Conservation (phyloP, 2,329 filamentous ascomycete genomes). For the Westerdykella sp. region DNA sequence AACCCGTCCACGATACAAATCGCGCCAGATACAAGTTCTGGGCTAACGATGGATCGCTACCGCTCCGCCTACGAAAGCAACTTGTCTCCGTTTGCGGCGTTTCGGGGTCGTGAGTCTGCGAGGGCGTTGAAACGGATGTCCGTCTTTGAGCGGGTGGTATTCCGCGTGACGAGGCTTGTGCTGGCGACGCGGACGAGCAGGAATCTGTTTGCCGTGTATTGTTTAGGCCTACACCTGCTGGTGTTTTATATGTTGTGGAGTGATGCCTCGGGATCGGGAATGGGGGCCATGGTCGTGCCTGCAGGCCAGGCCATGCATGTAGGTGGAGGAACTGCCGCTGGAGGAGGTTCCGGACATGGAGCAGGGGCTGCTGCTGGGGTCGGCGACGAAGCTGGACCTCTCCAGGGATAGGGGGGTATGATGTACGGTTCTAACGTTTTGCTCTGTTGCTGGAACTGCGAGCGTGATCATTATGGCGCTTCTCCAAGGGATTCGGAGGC, state of each 20-base stretch:
- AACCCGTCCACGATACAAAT: conserved; percentile 67
- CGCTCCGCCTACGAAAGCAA: conserved; percentile 90
- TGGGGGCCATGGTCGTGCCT: conserved; percentile 42
- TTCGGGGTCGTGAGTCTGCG: conserved; percentile 86
- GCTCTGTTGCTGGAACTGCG: too few relatives aligned
- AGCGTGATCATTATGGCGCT: too few relatives aligned
- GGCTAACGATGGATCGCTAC: conserved; percentile 74
- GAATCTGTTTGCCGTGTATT: conserved; percentile 91
- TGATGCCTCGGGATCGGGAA: conserved; percentile 54
- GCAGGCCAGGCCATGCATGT: conserved; percentile 22
- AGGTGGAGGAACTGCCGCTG: conserved; percentile 25
- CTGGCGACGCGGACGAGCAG: conserved; percentile 83
- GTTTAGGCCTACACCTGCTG: conserved; percentile 77
- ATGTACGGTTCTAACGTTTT: too few relatives aligned
- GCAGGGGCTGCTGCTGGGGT: too few relatives aligned
- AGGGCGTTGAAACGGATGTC: conserved; percentile 91
- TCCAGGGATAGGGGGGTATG: too few relatives aligned
- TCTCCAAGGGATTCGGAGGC: too few relatives aligned
- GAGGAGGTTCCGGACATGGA: conserved; percentile 8
- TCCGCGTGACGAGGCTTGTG: conserved; percentile 85
- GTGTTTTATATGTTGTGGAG: conserved; percentile 84
- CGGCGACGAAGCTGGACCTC: too few relatives aligned
- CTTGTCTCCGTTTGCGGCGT: conserved; percentile 91
- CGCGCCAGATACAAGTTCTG: conserved; percentile 53
- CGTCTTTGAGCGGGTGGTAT: conserved; percentile 80